These are phyloP conservation scores for Pleurotus citrinopileatus DNA, from an alignment of 768 basidiomycete genomes.

Conservation along the genomic window DNA sequence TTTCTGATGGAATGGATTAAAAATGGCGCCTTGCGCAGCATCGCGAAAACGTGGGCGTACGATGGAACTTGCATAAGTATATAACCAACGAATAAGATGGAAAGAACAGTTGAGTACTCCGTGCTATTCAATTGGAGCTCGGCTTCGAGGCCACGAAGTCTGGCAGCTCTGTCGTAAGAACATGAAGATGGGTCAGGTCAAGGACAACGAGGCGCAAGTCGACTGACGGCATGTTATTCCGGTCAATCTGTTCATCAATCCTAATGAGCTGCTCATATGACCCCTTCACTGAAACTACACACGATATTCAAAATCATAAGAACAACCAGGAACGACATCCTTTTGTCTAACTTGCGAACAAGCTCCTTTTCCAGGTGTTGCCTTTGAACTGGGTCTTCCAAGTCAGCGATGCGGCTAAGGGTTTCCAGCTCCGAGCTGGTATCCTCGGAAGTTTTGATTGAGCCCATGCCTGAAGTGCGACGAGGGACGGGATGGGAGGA, in stretches of 20 bases:
- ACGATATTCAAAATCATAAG: slow-evolving; percentile 23
- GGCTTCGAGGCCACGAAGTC: slow-evolving; percentile 49
- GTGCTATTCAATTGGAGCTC: slow-evolving; percentile 46
- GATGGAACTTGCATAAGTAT: slow-evolving; percentile 30
- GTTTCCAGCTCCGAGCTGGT: background rate
- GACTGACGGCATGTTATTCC: slow-evolving; percentile 64
- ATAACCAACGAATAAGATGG: slow-evolving; percentile 44
- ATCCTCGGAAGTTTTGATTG: slow-evolving; percentile 2
- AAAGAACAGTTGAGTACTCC: slow-evolving; percentile 47
- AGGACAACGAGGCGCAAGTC: background rate
- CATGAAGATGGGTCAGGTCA: background rate
- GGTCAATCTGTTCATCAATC: slow-evolving; percentile 49
- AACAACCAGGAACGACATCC: slow-evolving; percentile 42
- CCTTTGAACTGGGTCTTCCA: slow-evolving; percentile 10
- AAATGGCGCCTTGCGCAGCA: background rate
- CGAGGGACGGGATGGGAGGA: background rate
- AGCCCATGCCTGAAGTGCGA: background rate
- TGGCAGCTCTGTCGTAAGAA: slow-evolving; percentile 40
- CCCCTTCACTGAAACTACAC: background rate
- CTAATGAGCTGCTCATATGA: background rate
- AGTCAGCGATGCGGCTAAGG: background rate
- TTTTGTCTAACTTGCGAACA: slow-evolving; percentile 45
- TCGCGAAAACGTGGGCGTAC: slow-evolving; percentile 12
- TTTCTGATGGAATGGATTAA: slow-evolving; percentile 41
- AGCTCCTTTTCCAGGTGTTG: slow-evolving; percentile 30